These are phyloP conservation scores for Solanum clarkiae DNA, from an alignment of 257 asterid genomes.

Conservation along the genomic window DNA sequence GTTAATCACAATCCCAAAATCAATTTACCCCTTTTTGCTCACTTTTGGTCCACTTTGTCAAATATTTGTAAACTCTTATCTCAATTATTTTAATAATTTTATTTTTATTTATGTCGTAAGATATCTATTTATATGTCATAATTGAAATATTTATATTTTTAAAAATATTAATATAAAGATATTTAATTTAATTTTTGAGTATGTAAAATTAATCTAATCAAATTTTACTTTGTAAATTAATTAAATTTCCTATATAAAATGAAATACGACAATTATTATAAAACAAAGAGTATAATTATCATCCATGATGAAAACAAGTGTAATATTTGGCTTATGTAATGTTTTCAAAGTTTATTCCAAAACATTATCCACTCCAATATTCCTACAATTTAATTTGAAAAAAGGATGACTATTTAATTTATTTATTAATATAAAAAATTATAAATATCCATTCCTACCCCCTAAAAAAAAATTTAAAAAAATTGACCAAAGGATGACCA, in stretches of 20 bases:
- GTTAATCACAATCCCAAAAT: constrained; percentile 6
- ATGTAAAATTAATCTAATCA: too few species aligned
- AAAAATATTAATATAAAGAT: too few species aligned
- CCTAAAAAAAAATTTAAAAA: not conserved
- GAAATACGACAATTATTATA: too few species aligned
- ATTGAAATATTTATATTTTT: too few species aligned
- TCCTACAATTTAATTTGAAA: not conserved
- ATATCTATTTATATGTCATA: too few species aligned
- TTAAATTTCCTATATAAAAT: not conserved
- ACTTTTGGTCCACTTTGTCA: constrained; percentile 9
- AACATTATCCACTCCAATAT: not conserved
- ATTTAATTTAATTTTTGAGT: too few species aligned
- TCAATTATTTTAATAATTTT: too few species aligned
- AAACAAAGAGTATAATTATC: too few species aligned
- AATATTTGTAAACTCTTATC: not conserved
- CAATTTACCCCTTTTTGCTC: constrained; percentile 24
- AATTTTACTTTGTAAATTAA: too few species aligned
- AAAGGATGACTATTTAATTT: not conserved
- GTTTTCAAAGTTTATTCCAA: not conserved
- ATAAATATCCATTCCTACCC: not conserved
- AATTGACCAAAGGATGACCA: not conserved
- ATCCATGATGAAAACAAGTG: not conserved
- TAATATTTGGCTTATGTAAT: not conserved
- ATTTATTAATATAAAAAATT: not conserved
- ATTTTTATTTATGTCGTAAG: too few species aligned